Percentiles rank a stretch among this genome's conserved stretches.
These are phyloP conservation scores for Hygrophila difformis DNA, from an alignment of 257 asterid genomes.

Conservation along the genomic window DNA sequence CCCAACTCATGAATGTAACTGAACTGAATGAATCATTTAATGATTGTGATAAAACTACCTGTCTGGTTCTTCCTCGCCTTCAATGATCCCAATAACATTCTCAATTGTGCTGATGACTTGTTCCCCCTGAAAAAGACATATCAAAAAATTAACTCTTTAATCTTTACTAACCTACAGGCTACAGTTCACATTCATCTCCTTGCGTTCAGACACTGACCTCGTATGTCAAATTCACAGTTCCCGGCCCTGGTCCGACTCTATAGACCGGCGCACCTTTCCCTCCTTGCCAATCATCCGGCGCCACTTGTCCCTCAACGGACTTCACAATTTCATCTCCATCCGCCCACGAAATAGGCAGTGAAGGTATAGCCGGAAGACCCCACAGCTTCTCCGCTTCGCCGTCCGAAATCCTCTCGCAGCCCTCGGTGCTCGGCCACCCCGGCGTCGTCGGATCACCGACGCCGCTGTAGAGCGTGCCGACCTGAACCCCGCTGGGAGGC, in stretches of 20 bases:
- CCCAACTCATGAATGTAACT: no score
- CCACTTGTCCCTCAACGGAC: constrained; percentile 58
- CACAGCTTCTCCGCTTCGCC: constrained; percentile 55
- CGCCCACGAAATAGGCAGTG: constrained; percentile 71
- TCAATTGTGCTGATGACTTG: constrained; percentile 68
- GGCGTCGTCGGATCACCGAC: constrained; percentile 85
- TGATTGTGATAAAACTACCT: constrained; percentile 40
- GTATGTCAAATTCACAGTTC: constrained; percentile 51
- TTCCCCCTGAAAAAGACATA: constrained; percentile 74
- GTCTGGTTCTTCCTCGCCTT: constrained; percentile 81
- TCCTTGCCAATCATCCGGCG: constrained; percentile 82
- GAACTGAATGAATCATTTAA: no score
- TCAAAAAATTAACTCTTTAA: no score
- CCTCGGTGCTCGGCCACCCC: constrained; percentile 78
- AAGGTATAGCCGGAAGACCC: constrained; percentile 68
- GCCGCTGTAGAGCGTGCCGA: constrained; percentile 57
- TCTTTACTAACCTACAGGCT: not conserved
- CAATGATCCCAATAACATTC: constrained; percentile 77
- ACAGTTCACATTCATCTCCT: not conserved
- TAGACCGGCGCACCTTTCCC: constrained; percentile 58
- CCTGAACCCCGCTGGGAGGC: constrained; percentile 94
- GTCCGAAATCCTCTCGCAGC: constrained; percentile 61
- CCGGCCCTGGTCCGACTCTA: constrained; percentile 80
- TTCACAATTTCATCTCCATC: constrained; percentile 57
- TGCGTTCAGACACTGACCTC: constrained; percentile 27